Base-by-base conservation (phyloP, 768 basidiomycete species). In the Russula ochroleuca region DNA sequence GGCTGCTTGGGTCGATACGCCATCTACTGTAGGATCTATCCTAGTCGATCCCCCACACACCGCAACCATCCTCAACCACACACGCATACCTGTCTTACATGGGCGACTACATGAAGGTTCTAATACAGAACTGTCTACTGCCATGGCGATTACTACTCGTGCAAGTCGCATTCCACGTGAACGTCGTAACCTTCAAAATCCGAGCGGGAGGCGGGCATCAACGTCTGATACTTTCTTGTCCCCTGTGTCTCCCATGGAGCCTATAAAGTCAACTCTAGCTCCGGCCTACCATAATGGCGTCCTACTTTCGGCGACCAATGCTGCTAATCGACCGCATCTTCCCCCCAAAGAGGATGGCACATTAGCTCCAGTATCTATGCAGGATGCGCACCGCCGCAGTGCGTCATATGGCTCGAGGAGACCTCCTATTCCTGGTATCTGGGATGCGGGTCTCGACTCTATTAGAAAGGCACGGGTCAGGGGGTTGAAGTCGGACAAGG, bases 21-120 rank as follows among this genome's bases (percentile, higher is more conserved):
- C 68, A 31, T 64, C 68, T 23, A 67, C 66, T 11, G 25, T 38
- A 17, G 68, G 68, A 33, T 64, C 66, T 7, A 57, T 67, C 47
- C 38, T 64, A 17, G 58, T 59, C 15, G 68, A 67, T 52, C 68
- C 68, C 14, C 66, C 68, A 5, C 52, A 57, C 38, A 53, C 45
- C 15, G 62, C 67, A 25, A 64, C 55, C 19, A 67, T 67, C 15
- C 54, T 67, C 55, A 61, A 68, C 35, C 65, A 63, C 28, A 68
- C 65, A n/a, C 67, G 50, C 35, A 45, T 68, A 43, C 64, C 59
- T 15, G 14, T 66, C 17, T 40, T 47, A 43, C 15, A 59, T 6
- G 55, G 43, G 25, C 50, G 45, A 11, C 55, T 57, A 11, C 10
- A 43, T 8, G 58, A 60, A 11, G 35, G 40, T 53, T 49, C 52